phyloP scores from a whole-genome alignment of 1,284 basidiomycete species.

The Marasmius fiardii region DNA sequence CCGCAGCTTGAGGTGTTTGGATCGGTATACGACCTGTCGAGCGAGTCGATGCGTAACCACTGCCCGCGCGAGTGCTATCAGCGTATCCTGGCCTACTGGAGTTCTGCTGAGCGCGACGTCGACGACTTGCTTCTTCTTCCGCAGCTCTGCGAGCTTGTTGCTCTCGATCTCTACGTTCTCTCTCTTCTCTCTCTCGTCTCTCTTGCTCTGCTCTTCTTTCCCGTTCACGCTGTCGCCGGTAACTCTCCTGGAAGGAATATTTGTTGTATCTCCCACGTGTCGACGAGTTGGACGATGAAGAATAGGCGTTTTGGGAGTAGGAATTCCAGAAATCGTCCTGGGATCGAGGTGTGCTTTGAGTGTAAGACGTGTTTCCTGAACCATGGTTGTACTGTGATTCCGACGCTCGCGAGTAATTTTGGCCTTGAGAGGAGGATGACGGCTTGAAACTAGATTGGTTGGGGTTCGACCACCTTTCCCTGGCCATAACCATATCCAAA shows the following conservation, averaged over 20 bases:
- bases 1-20: background rate
- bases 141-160: background rate
- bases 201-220: background rate
- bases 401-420: too few species aligned
- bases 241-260: background rate
- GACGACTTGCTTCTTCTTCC: background rate
- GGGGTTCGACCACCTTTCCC: too few species aligned
- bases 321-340: background rate
- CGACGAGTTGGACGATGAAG: background rate
- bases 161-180: background rate
- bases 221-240: background rate
- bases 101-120: background rate
- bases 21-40: background rate
- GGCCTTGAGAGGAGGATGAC: too few species aligned
- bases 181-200: background rate
- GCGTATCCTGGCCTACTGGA: background rate
- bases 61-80: background rate
- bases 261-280: background rate
- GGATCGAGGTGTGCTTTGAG: background rate
- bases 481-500: background rate
- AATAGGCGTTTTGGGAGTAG: background rate
- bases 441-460: too few species aligned
- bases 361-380: too few species aligned
- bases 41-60: background rate
- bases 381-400: too few species aligned